Base-by-base conservation (phyloP, 2,329 filamentous ascomycete genomes). In the Penicillium sp. region DNA sequence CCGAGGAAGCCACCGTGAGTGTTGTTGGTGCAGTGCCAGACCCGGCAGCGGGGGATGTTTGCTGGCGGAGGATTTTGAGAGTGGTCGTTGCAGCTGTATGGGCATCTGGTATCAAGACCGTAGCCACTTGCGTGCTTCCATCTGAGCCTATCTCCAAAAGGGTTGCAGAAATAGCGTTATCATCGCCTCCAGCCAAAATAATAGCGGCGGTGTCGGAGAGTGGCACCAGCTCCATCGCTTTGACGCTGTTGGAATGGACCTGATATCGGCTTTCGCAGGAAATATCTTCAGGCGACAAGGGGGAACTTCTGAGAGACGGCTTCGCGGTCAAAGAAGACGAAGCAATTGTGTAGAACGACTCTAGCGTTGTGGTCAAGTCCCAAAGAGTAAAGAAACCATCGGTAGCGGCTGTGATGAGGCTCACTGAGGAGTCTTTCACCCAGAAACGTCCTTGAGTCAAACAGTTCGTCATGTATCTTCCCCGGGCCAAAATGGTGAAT, bases 241-340 rank as follows among this genome's bases (percentile, higher is more conserved):
- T 95, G 65, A 96, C 81, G 44, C 85, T 83, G 67, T 81, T 95
- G 60, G 95, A 89, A 63, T 97, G 93, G 23, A 92, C 67, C 46
- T 73, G 75, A 42, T 72, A 67, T 42, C 71, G 62, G 43, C 53
- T 58, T 31, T 64, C 63, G 63, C 73, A 77, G 18, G 53, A 39
- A 29, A 69, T 61, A 3, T 46, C 54, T 9, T 54, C 47, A 4
- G 60, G 51, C 7, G 49, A 49, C 12, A 54, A 53, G 1, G 51
- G 42, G 6, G 46, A 41, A n/a, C 55, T 1, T 64, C 64, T 9
- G 70, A 65, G 42, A 8, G 55, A 27, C 8, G 49, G 45, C 27
- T 58, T 65, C 12, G 58, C n/a, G 27, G 46, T 47, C 31, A 65
- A 48, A 2, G 24, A 46, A 3, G 58, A 57, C 3, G 50, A 47